These are phyloP conservation scores for Wakefieldia striispora DNA, from an alignment of 768 basidiomycete species.

Conservation along the genomic window DNA sequence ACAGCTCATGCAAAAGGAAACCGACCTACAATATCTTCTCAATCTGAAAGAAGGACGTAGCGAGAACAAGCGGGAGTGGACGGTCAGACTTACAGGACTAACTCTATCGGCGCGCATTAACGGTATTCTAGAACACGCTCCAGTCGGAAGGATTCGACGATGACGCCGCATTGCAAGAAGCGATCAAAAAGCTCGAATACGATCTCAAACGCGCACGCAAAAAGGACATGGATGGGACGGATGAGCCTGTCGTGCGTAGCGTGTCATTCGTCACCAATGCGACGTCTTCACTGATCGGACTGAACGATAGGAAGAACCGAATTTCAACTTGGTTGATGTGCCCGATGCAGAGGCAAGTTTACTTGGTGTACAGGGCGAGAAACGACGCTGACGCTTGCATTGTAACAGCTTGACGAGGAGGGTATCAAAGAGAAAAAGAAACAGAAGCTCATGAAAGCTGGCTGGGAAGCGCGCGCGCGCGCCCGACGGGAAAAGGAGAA, in stretches of 20 bases:
- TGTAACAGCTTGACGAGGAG: conserved; percentile 79
- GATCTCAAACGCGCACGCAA: conserved; percentile 76
- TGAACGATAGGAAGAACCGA: conserved; percentile 63
- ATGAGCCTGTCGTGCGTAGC: conserved; percentile 51
- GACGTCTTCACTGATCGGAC: background rate
- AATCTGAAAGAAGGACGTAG: conserved; percentile 62
- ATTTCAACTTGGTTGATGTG: conserved; percentile 87
- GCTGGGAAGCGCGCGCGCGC: conserved; percentile 86
- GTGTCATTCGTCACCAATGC: background rate
- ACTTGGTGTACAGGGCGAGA: background rate
- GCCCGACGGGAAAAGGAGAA: conserved; percentile 84
- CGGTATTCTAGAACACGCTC: conserved; percentile 47
- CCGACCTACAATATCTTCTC: conserved; percentile 62
- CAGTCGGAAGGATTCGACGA: conserved; percentile 71
- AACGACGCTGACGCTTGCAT: background rate
- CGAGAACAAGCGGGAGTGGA: conserved; percentile 73
- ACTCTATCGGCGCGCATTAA: background rate
- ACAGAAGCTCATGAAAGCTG: conserved; percentile 90
- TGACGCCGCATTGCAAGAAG: conserved; percentile 74
- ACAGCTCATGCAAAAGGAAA: conserved; percentile 75
- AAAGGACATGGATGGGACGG: conserved; percentile 75
- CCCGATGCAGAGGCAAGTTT: conserved; percentile 78
- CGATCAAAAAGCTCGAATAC: conserved; percentile 82
- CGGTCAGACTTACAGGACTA: conserved; percentile 38
- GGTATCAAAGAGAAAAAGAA: conserved; percentile 91